Evolutionary conservation across 371 early-diverging fungal species (phyloP).

Genomic region (Mucor velutinosus): DNA sequence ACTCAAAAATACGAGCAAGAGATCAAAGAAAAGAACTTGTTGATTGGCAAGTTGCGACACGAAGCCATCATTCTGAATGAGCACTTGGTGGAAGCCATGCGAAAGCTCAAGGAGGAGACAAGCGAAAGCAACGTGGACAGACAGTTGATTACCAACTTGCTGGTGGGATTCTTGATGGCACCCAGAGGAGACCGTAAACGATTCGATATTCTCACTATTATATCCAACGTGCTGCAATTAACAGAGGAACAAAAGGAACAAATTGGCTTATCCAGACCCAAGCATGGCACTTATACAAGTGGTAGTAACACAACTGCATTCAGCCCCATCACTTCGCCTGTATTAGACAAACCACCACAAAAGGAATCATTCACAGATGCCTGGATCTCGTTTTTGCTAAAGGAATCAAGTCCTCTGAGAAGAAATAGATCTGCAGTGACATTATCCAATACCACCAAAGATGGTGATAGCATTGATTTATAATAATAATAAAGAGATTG

Average conservation of each 20-base stretch:
- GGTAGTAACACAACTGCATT: not conserved
- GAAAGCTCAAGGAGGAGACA: slow-evolving; percentile 76
- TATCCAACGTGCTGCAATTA: slow-evolving; percentile 85
- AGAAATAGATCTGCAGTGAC: slow-evolving; percentile 24
- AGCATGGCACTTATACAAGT: slow-evolving; percentile 10
- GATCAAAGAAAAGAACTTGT: slow-evolving; percentile 71
- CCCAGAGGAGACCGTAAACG: slow-evolving; percentile 88
- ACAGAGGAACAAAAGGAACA: slow-evolving; percentile 86
- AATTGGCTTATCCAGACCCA: slow-evolving; percentile 74
- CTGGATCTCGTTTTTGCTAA: slow-evolving; percentile 85
- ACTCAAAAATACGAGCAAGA: slow-evolving; percentile 71
- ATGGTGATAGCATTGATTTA: slow-evolving; percentile 17
- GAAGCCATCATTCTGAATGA: slow-evolving; percentile 85
- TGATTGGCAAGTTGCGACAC: slow-evolving; percentile 81
- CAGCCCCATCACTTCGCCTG: slow-evolving; percentile 26
- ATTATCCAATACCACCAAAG: slow-evolving; percentile 14
- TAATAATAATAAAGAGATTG: not conserved
- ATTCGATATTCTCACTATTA: slow-evolving; percentile 86
- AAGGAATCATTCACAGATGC: slow-evolving; percentile 81
- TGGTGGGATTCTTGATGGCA: slow-evolving; percentile 82
- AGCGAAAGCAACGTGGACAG: slow-evolving; percentile 85
- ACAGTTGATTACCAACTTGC: slow-evolving; percentile 81
- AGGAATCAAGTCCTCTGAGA: slow-evolving; percentile 56
- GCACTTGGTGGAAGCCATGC: slow-evolving; percentile 85
- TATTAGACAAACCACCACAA: slow-evolving; percentile 34